These are phyloP conservation scores for Cutaneotrichosporon cavernicola DNA, from an alignment of 1,284 basidiomycete species.

Conservation along the genomic window DNA sequence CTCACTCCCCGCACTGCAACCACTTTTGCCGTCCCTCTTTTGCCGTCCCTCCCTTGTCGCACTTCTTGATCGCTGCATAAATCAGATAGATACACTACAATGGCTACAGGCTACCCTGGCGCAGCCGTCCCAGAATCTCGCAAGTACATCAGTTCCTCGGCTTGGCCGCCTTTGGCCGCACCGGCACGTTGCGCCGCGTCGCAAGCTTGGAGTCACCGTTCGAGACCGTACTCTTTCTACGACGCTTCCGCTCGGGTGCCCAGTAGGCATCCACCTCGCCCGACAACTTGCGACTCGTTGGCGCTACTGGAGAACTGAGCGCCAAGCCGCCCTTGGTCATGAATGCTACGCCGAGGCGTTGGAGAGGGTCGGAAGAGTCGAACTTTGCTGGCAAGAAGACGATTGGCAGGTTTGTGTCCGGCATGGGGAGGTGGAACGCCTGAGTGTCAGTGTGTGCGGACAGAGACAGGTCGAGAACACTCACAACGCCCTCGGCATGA, in stretches of 20 bases:
- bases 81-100: neutral
- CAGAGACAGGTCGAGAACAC: constrained; percentile 16
- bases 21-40: too few relatives aligned
- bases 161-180: constrained; percentile 2
- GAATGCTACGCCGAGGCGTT: constrained; percentile 47
- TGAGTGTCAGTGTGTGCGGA: constrained; percentile 16
- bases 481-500: constrained; percentile 48
- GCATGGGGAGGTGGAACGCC: constrained; percentile 46
- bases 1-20: neutral
- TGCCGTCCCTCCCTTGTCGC: neutral
- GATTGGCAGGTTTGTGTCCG: constrained; percentile 34
- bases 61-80: neutral
- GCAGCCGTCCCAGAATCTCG: neutral
- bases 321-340: constrained; percentile 46
- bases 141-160: neutral
- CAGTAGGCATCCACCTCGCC: neutral
- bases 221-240: constrained; percentile 16
- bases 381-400: constrained; percentile 51
- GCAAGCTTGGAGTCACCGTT: constrained; percentile 3
- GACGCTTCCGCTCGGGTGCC: constrained; percentile 10
- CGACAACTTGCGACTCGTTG: constrained; percentile 9
- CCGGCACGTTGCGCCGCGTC: neutral
- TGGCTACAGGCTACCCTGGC: neutral
- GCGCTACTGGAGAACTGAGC: constrained; percentile 10
- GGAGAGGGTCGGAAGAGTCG: constrained; percentile 42